Conservation (phyloP, 768 basidiomycete genomes). For the Macrolepiota albuminosa region DNA sequence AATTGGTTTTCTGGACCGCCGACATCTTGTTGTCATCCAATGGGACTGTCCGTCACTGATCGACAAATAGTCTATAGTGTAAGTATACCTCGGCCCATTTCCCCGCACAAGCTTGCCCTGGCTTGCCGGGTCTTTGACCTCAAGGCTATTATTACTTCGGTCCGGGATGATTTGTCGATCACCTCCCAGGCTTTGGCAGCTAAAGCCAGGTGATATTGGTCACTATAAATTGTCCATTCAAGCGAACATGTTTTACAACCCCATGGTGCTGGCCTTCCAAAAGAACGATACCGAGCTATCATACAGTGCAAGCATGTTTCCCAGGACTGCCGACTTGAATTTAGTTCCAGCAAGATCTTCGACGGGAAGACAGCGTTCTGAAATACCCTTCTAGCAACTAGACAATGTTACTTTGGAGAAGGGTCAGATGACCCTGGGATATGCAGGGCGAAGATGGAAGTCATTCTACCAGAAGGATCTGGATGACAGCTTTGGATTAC, state of each 20-base stretch:
- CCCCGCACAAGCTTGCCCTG: conserved; percentile 18
- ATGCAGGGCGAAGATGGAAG: conserved; percentile 12
- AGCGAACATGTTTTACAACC: conserved; percentile 12
- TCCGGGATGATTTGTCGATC: conserved; percentile 19
- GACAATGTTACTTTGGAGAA: conserved; percentile 11
- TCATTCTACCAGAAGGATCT: conserved; percentile 12
- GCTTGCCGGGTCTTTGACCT: conserved; percentile 17
- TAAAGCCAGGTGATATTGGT: conserved; percentile 17
- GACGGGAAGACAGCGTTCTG: conserved; percentile 8
- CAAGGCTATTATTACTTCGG: conserved; percentile 20
- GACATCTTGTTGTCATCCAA: conserved; percentile 23
- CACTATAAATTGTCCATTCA: conserved; percentile 18
- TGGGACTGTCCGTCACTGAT: conserved; percentile 21
- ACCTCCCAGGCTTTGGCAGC: conserved; percentile 13
- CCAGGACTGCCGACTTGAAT: not conserved
- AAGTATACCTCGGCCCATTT: conserved; percentile 22
- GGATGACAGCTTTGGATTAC: conserved; percentile 1
- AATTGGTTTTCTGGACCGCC: conserved; percentile 30
- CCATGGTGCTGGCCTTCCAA: conserved; percentile 7
- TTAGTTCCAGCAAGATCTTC: conserved; percentile 6
- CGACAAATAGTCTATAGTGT: conserved; percentile 19
- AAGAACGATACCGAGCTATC: conserved; percentile 14
- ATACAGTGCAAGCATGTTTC: conserved; percentile 11
- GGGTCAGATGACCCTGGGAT: conserved; percentile 14
- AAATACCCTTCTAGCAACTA: conserved; percentile 11